phyloP scores from a whole-genome alignment of 2,329 filamentous ascomycete species.

The Talaromyces sp. region DNA sequence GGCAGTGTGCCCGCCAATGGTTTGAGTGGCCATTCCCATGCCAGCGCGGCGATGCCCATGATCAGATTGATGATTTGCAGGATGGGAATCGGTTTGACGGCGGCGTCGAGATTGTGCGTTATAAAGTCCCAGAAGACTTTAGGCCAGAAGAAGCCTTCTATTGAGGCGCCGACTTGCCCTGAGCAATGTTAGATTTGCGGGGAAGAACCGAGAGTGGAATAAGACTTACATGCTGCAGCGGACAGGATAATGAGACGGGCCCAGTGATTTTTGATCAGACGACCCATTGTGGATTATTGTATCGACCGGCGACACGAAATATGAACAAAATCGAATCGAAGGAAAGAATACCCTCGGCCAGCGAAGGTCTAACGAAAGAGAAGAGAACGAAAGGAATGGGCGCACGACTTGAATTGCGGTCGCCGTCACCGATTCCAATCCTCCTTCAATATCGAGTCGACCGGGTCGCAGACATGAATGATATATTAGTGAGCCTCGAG shows the following conservation, averaged over 20 bases:
- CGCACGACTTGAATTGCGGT: background rate
- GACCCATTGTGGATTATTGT: slow-evolving; percentile 66
- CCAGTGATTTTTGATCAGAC: slow-evolving; percentile 99
- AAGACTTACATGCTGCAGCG: slow-evolving; percentile 66
- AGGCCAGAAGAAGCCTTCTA: slow-evolving; percentile 95
- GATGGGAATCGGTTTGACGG: slow-evolving; percentile 81
- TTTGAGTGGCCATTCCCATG: slow-evolving; percentile 86
- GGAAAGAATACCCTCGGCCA: slow-evolving; percentile 3
- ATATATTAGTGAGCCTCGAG: background rate
- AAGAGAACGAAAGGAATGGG: background rate
- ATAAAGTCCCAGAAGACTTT: slow-evolving; percentile 98
- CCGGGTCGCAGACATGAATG: background rate
- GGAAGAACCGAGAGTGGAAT: background rate
- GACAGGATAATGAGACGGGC: slow-evolving; percentile 89
- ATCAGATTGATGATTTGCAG: slow-evolving; percentile 88
- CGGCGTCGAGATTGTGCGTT: slow-evolving; percentile 81
- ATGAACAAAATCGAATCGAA: background rate
- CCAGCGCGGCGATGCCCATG: slow-evolving; percentile 72
- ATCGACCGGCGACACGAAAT: slow-evolving; percentile 9
- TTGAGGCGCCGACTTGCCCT: slow-evolving; percentile 83
- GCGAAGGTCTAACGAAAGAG: slow-evolving; percentile 5
- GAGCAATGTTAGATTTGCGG: background rate
- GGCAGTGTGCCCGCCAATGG: slow-evolving; percentile 72
- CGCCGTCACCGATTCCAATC: slow-evolving; percentile 1
- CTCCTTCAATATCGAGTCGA: background rate